Conservation (phyloP, 768 basidiomycete genomes). For the Pulveroboletus sp. region DNA sequence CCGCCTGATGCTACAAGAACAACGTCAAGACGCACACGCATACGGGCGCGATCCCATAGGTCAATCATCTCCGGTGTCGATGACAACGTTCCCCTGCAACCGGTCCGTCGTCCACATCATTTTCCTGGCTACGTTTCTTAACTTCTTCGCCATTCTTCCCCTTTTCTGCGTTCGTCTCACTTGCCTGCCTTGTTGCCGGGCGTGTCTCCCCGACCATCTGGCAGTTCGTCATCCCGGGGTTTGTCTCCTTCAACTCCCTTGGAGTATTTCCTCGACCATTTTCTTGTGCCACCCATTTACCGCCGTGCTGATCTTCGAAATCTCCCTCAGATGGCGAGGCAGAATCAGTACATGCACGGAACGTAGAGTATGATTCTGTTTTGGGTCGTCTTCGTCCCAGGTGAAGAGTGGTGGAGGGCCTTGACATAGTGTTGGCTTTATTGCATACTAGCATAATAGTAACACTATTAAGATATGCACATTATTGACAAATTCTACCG, state of each 20-base stretch:
- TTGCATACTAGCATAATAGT: no score
- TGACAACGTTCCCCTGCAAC: conserved; percentile 70
- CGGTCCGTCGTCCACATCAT: conserved; percentile 44
- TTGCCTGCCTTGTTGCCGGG: conserved; percentile 22
- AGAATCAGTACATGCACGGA: conserved; percentile 73
- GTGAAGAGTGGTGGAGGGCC: conserved; percentile 98
- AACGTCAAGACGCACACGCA: no score
- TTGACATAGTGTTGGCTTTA: conserved; percentile 28
- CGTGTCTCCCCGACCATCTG: conserved; percentile 78
- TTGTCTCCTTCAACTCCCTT: conserved; percentile 58
- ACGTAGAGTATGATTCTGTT: conserved; percentile 82
- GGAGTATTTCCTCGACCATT: conserved; percentile 20
- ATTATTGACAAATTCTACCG: conserved; percentile 89
- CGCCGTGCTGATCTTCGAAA: conserved; percentile 29
- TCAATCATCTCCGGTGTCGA: conserved; percentile 84
- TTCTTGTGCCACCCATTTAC: neutral
- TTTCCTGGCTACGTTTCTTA: conserved; percentile 17
- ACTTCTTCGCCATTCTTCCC: no score
- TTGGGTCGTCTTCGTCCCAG: conserved; percentile 97
- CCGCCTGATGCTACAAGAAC: conserved; percentile 26
- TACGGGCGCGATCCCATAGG: no score
- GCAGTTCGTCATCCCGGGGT: conserved; percentile 69
- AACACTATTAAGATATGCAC: conserved; percentile 43
- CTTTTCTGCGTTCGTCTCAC: neutral
- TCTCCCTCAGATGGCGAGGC: conserved; percentile 65